Conservation (phyloP, 768 basidiomycete genomes). For the Hortiboletus flavorubellus region DNA sequence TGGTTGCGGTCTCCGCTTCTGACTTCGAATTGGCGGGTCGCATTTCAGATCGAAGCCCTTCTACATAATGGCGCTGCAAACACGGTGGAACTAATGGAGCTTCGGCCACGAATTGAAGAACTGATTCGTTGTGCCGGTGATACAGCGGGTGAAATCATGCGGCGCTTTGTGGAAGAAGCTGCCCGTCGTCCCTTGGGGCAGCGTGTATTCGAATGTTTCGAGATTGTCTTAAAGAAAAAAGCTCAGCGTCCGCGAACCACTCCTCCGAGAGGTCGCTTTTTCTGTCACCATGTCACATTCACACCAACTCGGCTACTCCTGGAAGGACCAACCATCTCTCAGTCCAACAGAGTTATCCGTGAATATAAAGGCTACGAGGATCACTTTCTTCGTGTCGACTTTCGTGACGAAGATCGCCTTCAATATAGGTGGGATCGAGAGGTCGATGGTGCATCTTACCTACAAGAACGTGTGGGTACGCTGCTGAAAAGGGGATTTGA, state of each 20-base stretch:
- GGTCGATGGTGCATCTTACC: conserved; percentile 55
- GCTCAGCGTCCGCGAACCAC: conserved; percentile 14
- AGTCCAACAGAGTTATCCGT: conserved; percentile 81
- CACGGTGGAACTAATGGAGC: conserved; percentile 49
- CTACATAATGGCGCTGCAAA: conserved; percentile 61
- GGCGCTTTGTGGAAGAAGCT: conserved; percentile 50
- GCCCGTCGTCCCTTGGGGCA: conserved; percentile 43
- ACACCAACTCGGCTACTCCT: conserved; percentile 72
- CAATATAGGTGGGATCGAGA: conserved; percentile 68
- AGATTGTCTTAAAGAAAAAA: conserved; percentile 30
- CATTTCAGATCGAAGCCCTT: conserved; percentile 74
- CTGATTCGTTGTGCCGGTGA: conserved; percentile 36
- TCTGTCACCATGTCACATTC: conserved; percentile 73
- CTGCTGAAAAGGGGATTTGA: conserved; percentile 61
- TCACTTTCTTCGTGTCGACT: conserved; percentile 78
- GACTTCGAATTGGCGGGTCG: conserved; percentile 50
- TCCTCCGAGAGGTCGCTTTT: conserved; percentile 43
- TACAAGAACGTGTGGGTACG: conserved; percentile 56
- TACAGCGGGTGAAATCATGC: conserved; percentile 49
- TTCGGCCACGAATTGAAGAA: conserved; percentile 43
- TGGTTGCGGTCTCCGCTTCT: conserved; percentile 44
- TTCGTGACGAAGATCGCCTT: conserved; percentile 80
- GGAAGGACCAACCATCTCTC: conserved; percentile 71
- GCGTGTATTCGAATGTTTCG: conserved; percentile 45
- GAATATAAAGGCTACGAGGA: conserved; percentile 57